Base-by-base conservation (phyloP, 192 early-diverging fungal genomes). In the Coemansia sp. region DNA sequence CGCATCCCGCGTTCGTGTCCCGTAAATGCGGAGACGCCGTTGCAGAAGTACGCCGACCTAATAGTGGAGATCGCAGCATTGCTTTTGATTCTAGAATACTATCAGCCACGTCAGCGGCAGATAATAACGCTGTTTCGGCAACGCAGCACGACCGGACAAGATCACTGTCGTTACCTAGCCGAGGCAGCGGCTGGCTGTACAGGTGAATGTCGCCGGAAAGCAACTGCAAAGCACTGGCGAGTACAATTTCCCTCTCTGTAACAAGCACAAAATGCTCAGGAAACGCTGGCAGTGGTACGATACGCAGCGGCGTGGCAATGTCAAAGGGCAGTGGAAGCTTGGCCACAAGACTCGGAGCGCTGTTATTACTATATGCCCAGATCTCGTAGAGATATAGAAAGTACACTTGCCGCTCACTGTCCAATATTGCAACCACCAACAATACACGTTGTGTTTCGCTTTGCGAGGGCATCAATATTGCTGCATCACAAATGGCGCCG, bases 131-230 rank as follows among this genome's bases (percentile, higher is more conserved):
- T 3, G 66, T 69, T 4, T 66, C 76, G 12, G 70, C 76, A 5
- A 70, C 54, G 29, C 76, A 67, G 38, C 53, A 64, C 1, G 67
- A 27, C 15, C 24, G 53, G 3, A 67, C 67, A 1, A 69, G 55
- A 22, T 79, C 70, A 39, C 1, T 14, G 15, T 25, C 24, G 5
- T 56, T 37, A 4, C 14, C n/a, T 4, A 19, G 39, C n/a, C 69
- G 47, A 4, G 51, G 60, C n/a, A 79, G 38, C 12, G 51, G 57
- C 37, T 62, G 60, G 5, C 65, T 53, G 11, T 67, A 61, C 25
- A 79, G 50, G 24, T 70, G 60, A 9, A 79, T 69, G 50, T 79
- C 77, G 15, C 77, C 77, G 4, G 77, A 79, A 27, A 70, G 53
- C 6, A 79, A 61, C 63, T 79, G 77, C 21, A 62, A 38, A 10